Base-by-base conservation (phyloP, 495 filamentous ascomycete genomes). In the Astrocystis sublimbata region DNA sequence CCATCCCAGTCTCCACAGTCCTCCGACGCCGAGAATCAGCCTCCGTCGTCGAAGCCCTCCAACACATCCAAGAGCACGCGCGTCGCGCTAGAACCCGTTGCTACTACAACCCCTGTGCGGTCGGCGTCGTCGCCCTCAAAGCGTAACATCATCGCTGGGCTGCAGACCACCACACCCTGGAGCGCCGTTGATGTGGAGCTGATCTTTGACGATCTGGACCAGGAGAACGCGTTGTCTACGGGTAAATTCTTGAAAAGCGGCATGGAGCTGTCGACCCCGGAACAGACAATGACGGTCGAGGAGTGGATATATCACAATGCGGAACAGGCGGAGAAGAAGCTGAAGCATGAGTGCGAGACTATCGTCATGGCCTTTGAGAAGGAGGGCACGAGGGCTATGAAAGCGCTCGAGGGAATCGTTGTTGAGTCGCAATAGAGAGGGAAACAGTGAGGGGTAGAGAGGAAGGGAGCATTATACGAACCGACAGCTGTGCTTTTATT, bases 291-390 rank as follows among this genome's bases (percentile, higher is more conserved):
- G 91, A 91, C 86, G 0, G 92, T 98, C 2, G 90, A 96, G 71
- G 87, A 96, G 74, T 98, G 94, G 94, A 88, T 98, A 45, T 77
- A 82, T 55, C 85, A 83, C 76, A 93, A 92, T 69, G 93, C 93
- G 4, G 82, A 83, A 65, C 78, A 85, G 63, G 92, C 88, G 1
- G 92, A 97, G 76, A 85, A 89, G 69, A 86, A 85, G 68, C 72
- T 98, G 58, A 89, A 87, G 66, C 71, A 76, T 33, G 90, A 93
- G 72, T 96, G 92, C 70, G 93, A 98, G 77, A 73, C 84, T 38
- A 79, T 96, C 66, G 89, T 98, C 24, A 78, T 80, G 31, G 76
- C 83, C 21, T 97, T 97, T 75, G 93, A 97, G 76, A 84, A 75
- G 50, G 87, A 97, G 75, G 94, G 92, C 2, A 83, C 79, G 13